Percentiles rank a stretch among this genome's conserved stretches.
phyloP scores from a whole-genome alignment of 495 filamentous ascomycete species.

The Podospora tetraspora region DNA sequence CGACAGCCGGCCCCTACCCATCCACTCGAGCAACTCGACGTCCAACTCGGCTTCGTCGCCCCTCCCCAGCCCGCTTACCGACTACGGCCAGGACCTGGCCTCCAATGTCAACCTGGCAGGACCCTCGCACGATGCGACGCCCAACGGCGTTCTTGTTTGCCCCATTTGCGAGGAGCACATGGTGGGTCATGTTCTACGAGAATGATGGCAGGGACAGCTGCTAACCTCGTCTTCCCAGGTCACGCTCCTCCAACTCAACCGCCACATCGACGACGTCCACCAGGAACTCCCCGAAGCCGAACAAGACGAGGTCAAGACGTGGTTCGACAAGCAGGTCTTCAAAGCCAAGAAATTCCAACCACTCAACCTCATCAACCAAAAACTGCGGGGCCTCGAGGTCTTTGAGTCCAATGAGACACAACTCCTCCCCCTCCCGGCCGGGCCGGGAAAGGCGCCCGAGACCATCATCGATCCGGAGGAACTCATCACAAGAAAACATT shows the following conservation, averaged over 20 bases:
- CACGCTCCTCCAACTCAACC: conserved; percentile 86
- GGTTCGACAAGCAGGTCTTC: conserved; percentile 94
- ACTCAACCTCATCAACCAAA: conserved; percentile 78
- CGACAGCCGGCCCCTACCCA: conserved; percentile 51
- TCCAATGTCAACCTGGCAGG: conserved; percentile 46
- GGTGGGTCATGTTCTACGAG: conserved; percentile 37
- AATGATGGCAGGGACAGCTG: neutral
- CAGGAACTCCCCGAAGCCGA: conserved; percentile 87
- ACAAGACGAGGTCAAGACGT: conserved; percentile 96
- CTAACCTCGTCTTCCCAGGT: conserved; percentile 46
- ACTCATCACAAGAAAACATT: conserved; percentile 78
- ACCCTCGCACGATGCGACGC: conserved; percentile 35
- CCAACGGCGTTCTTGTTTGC: conserved; percentile 62
- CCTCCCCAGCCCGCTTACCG: conserved; percentile 37
- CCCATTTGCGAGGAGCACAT: conserved; percentile 98
- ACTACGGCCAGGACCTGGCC: conserved; percentile 41
- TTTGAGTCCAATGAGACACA: conserved; percentile 86
- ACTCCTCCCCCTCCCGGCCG: conserved; percentile 19
- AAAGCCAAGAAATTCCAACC: conserved; percentile 96
- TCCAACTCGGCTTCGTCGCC: conserved; percentile 30
- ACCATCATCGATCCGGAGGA: conserved; percentile 76
- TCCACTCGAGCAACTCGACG: conserved; percentile 33
- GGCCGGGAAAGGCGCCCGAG: conserved; percentile 28
- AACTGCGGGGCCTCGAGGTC: conserved; percentile 92
- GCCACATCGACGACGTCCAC: conserved; percentile 92